A percentile compares a stretch with the other conserved stretches of the same genome.
phyloP scores from a whole-genome alignment of 2,329 filamentous ascomycete genomes.

The Xylariaceae sp. region DNA sequence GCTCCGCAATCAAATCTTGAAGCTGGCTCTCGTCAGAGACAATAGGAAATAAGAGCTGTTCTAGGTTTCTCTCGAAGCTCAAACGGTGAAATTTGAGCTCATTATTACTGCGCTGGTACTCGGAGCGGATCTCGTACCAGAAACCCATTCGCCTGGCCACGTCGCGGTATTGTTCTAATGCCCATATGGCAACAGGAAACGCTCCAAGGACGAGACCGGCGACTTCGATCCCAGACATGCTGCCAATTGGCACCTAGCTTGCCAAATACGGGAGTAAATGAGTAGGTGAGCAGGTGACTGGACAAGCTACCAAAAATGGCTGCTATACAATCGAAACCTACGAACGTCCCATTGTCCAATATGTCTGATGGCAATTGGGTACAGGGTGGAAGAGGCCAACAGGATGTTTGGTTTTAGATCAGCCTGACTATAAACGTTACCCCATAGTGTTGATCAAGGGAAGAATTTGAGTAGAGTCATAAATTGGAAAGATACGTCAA shows the following conservation, averaged over 20 bases:
- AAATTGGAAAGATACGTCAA: no score
- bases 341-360: no score
- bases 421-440: no score
- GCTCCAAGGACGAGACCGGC: slow-evolving; percentile 32
- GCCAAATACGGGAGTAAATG: not conserved
- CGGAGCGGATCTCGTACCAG: slow-evolving; percentile 28
- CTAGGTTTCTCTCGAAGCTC: slow-evolving; percentile 26
- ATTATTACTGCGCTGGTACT: slow-evolving; percentile 24
- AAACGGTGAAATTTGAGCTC: slow-evolving; percentile 26
- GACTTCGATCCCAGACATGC: slow-evolving; percentile 34
- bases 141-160: slow-evolving; percentile 22
- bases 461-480: no score
- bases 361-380: no score
- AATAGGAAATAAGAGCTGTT: slow-evolving; percentile 31
- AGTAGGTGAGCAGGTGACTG: no score
- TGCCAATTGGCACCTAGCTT: not conserved
- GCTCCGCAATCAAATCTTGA: slow-evolving; percentile 24
- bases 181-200: slow-evolving; percentile 31
- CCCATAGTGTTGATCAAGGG: no score
- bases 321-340: no score
- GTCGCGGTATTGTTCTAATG: slow-evolving; percentile 29
- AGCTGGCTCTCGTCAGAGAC: slow-evolving; percentile 27
- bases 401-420: no score
- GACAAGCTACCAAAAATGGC: no score
- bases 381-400: not conserved